phyloP scores from a whole-genome alignment of 805 yeast species.

The Saccharomyces mikatae region DNA sequence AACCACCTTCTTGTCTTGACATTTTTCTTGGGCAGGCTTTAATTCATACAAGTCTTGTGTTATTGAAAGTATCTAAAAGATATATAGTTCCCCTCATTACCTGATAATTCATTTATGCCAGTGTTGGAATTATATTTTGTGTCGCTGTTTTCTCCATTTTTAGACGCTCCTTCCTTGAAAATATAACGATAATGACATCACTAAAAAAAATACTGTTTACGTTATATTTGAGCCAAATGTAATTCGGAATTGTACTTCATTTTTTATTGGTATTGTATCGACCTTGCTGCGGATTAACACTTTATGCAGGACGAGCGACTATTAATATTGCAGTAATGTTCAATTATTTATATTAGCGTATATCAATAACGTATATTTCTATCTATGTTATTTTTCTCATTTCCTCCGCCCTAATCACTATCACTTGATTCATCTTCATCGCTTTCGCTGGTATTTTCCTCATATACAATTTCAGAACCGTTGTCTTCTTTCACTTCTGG shows the following conservation, averaged over 20 bases:
- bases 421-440: constrained; percentile 19
- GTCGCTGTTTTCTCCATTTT: neutral
- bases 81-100: no score
- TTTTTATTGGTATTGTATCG: neutral
- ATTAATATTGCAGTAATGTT: neutral
- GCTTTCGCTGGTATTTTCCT: constrained; percentile 27
- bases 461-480: constrained; percentile 31
- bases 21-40: neutral
- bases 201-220: no score
- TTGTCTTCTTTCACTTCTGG: constrained; percentile 28
- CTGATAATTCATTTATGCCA: neutral
- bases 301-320: neutral
- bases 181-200: neutral
- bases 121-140: neutral
- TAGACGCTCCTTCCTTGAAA: neutral
- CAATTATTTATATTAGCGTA: neutral
- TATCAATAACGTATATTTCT: neutral
- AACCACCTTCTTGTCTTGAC: constrained; percentile 33
- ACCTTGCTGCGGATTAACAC: neutral
- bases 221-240: no score
- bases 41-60: neutral
- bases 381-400: neutral
- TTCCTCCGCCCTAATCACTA: constrained; percentile 11
- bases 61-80: neutral
- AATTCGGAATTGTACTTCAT: neutral